Evolutionary conservation across 2,329 filamentous ascomycete species (phyloP).

Genomic region (Colletotrichum cordylinicola): DNA sequence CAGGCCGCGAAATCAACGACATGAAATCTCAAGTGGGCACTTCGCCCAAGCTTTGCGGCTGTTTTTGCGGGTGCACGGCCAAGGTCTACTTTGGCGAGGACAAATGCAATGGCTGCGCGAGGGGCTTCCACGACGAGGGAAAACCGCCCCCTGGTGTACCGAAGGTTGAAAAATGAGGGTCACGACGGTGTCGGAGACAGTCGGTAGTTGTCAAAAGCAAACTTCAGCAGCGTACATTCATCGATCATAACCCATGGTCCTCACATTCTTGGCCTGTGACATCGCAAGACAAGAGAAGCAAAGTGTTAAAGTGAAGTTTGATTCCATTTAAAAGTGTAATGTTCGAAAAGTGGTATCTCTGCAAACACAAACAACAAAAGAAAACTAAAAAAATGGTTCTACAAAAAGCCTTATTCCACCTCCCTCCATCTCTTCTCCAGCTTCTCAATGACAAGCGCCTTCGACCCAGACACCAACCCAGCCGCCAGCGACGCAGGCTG

Average conservation of each 20-base stretch:
- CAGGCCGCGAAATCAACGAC: not conserved
- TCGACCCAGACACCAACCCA: constrained; percentile 11
- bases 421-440: constrained; percentile 39
- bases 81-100: not conserved
- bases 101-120: not conserved
- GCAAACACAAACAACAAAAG: not conserved
- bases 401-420: constrained; percentile 30
- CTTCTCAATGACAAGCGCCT: constrained; percentile 26
- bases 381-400: not conserved
- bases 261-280: not conserved
- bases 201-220: not conserved
- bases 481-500: constrained; percentile 29
- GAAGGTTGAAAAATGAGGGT: not conserved
- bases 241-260: not conserved
- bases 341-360: constrained; percentile 14
- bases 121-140: not conserved
- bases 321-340: not conserved
- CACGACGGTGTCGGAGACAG: not conserved
- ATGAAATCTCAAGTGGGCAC: not conserved
- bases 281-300: not conserved
- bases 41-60: not conserved
- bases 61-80: not conserved
- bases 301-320: not conserved
- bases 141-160: not conserved
- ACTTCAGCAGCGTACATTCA: not conserved